Percentiles rank a stretch among this genome's conserved stretches.
Conservation (phyloP, 768 basidiomycete species). For the Udeniomyces megalosporus region DNA sequence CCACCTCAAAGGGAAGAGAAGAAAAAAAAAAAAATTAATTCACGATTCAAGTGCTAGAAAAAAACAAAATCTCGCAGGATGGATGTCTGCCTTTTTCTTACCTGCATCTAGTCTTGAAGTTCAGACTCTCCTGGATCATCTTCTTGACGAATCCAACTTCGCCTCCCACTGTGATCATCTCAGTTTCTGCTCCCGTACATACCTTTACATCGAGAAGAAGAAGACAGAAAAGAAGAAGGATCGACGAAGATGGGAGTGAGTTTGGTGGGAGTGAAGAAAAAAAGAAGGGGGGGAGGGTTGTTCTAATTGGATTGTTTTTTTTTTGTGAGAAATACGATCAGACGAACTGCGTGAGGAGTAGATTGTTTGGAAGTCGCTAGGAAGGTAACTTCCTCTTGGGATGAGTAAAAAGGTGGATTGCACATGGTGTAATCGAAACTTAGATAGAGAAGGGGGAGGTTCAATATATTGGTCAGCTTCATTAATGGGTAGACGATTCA, state of each 20-base stretch:
- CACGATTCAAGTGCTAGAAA: no score
- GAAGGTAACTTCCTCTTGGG: conserved; percentile 45
- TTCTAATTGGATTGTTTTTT: no score
- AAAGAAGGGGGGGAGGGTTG: no score
- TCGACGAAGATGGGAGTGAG: no score
- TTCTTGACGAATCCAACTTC: conserved; percentile 57
- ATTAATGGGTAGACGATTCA: neutral
- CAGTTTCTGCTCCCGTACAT: conserved; percentile 69
- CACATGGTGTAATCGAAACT: conserved; percentile 76
- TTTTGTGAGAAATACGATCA: no score
- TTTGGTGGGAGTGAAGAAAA: no score
- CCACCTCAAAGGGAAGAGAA: conserved; percentile 43
- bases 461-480: no score
- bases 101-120: conserved; percentile 39
- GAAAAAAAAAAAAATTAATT: neutral
- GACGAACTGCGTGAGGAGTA: conserved; percentile 52
- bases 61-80: no score
- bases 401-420: conserved; percentile 91
- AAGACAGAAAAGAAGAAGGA: neutral
- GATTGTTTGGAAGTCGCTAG: conserved; percentile 49
- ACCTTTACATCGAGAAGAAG: conserved; percentile 36
- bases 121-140: conserved; percentile 62
- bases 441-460: no score
- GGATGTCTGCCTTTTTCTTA: no score
- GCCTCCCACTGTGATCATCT: conserved; percentile 81